phyloP scores from a whole-genome alignment of 2,329 filamentous ascomycete genomes.

The Stagonosporopsis chrysanthemi region DNA sequence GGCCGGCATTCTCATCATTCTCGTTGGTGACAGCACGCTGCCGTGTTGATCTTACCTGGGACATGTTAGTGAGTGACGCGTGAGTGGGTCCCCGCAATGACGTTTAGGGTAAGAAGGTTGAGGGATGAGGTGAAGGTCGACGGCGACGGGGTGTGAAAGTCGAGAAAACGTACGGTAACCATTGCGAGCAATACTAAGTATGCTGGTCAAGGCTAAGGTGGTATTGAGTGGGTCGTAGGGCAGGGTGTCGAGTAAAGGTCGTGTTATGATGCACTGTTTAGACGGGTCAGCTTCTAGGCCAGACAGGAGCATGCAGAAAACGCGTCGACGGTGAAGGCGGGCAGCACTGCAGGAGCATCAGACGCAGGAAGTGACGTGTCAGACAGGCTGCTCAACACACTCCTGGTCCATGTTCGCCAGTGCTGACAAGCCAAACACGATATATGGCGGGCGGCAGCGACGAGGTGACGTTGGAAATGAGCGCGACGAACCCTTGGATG shows the following conservation, averaged over 20 bases:
- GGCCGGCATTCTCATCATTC: conserved; percentile 86
- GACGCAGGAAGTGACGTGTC: conserved; percentile 28
- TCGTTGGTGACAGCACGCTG: conserved; percentile 84
- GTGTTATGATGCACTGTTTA: conserved; percentile 50
- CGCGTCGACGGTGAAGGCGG: conserved; percentile 29
- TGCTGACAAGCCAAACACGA: conserved; percentile 44
- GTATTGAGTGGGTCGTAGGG: conserved; percentile 36
- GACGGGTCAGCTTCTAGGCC: conserved; percentile 36
- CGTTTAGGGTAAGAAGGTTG: conserved; percentile 20
- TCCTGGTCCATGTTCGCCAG: conserved; percentile 35
- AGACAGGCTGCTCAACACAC: conserved; percentile 31
- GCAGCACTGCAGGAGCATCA: conserved; percentile 35
- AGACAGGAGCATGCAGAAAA: conserved; percentile 22
- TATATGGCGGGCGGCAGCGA: conserved; percentile 40
- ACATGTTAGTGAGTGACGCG: conserved; percentile 51
- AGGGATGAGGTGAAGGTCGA: conserved; percentile 18
- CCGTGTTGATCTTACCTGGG: conserved; percentile 72
- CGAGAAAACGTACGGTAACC: conserved; percentile 61
- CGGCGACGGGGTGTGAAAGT: conserved; percentile 10
- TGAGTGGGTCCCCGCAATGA: conserved; percentile 15
- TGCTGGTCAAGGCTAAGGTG: conserved; percentile 45
- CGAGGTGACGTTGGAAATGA: conserved; percentile 40
- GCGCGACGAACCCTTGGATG: conserved; percentile 41
- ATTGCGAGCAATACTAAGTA: conserved; percentile 57
- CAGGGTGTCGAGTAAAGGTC: conserved; percentile 36